These are phyloP conservation scores for Skeletonema tropicum DNA, from an alignment of 108 stramenopile genomes.

Conservation along the genomic window DNA sequence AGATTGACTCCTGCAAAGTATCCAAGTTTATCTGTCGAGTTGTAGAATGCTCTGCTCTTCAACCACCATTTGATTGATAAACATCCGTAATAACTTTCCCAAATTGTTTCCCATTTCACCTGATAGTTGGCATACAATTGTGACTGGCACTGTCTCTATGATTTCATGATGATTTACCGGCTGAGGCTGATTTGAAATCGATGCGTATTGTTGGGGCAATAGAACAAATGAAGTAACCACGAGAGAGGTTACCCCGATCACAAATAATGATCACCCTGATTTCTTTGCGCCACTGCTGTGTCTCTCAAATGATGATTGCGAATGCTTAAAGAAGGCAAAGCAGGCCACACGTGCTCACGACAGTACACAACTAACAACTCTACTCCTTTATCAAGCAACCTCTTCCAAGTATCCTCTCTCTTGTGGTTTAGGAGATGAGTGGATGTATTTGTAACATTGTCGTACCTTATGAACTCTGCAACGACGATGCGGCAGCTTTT, in stretches of 20 bases:
- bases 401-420: no score
- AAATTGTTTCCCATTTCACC: constrained; percentile 73
- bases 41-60: constrained; percentile 28
- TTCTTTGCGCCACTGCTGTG: background rate
- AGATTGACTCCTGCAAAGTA: constrained; percentile 22
- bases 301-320: no score
- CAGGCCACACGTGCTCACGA: no score
- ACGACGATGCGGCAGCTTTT: no score
- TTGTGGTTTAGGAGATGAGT: no score
- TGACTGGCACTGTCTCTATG: constrained; percentile 8
- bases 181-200: background rate
- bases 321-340: no score
- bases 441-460: no score
- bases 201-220: background rate
- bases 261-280: background rate
- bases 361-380: no score
- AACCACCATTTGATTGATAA: constrained; percentile 37
- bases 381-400: no score
- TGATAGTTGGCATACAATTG: constrained; percentile 50
- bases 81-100: constrained; percentile 37
- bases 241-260: background rate
- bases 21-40: constrained; percentile 19
- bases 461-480: no score
- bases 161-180: background rate
- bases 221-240: background rate